Evolutionary conservation across 2,329 filamentous ascomycete species (phyloP), one percentile per base, ranked within the genome.

Genomic region (Diplodia seriata): DNA sequence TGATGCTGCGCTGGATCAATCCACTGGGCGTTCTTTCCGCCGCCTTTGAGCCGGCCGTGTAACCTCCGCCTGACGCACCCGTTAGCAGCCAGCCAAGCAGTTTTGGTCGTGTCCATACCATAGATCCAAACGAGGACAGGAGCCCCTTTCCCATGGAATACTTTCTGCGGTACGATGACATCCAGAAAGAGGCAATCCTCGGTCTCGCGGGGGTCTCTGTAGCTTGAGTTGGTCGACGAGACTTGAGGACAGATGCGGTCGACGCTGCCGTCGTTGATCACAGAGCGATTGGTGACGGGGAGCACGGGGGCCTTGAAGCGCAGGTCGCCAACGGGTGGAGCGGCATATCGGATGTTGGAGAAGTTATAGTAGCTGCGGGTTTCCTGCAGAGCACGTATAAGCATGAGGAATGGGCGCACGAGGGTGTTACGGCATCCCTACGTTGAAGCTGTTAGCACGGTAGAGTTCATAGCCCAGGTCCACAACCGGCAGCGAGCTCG

Each of bases 321-420:
- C 54, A 86, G 74, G 9, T 85, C 72, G 9, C 84, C 85, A 3
- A 83, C 69, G 1, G 86, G 85, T 14, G 86, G 81, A 38, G 83
- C 82, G 7, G 84, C 86, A 74, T 84, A 88, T 53, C 85, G 81
- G 69, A 87, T 86, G 71, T 87, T 87, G 65, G 77, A 82, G 76
- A 87, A 87, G 70, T 83, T 85, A 74, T 85, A 87, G 69, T 82
- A 78, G 29, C 77, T 74, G 20, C 74, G 74, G 0, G 81, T 76
- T 68, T 76, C 72, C 75, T 14, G 84, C 81, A 20, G 26, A 38
- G 4, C 26, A 26, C 26, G 26, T 26, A 2, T 26, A 26, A 26
- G 26, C 2, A 14, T 56, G 31, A 56, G 54, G 14, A 4, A n/a
- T 15, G 15, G 23, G 47, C 5, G 14, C 29, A 20, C 23, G 3